Percentiles rank a stretch among this genome's conserved stretches.
Evolutionary conservation across 2,329 filamentous ascomycete genomes (phyloP).

Genomic region (Phaeosphaeriaceae sp.): DNA sequence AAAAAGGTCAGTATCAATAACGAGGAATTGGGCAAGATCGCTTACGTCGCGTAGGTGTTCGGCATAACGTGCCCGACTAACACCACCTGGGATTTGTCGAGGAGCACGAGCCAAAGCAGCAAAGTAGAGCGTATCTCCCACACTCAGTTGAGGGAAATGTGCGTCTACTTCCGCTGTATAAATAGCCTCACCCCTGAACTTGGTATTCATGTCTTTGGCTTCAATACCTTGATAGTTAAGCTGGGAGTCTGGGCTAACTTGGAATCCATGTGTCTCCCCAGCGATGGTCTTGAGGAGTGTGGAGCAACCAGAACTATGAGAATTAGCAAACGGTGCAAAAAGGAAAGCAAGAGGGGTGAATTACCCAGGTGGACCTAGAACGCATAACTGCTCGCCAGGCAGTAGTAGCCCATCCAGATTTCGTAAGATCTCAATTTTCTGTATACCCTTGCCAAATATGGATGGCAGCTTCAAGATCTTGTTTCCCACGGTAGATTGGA

Average conservation of each 20-base stretch:
- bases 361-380: conserved; percentile 68
- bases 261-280: conserved; percentile 80
- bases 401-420: conserved; percentile 70
- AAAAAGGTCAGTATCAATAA: conserved; percentile 2
- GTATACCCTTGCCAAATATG: conserved; percentile 52
- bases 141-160: conserved; percentile 76
- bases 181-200: conserved; percentile 81
- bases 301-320: conserved; percentile 66
- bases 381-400: conserved; percentile 74
- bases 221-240: conserved; percentile 81
- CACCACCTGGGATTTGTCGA: conserved; percentile 62
- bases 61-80: conserved; percentile 62
- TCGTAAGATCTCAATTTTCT: conserved; percentile 69
- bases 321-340: conserved; percentile 2
- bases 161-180: conserved; percentile 84
- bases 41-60: conserved; percentile 64
- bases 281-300: conserved; percentile 83
- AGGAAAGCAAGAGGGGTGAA: neutral
- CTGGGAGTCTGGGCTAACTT: conserved; percentile 70
- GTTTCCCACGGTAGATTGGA: conserved; percentile 71
- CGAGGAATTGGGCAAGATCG: neutral
- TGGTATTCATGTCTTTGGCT: conserved; percentile 73
- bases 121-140: conserved; percentile 79
- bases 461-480: conserved; percentile 65
- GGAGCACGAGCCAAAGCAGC: conserved; percentile 68